Conservation (phyloP, 139 green algal species). For the Chlamydomonas applanata region DNA sequence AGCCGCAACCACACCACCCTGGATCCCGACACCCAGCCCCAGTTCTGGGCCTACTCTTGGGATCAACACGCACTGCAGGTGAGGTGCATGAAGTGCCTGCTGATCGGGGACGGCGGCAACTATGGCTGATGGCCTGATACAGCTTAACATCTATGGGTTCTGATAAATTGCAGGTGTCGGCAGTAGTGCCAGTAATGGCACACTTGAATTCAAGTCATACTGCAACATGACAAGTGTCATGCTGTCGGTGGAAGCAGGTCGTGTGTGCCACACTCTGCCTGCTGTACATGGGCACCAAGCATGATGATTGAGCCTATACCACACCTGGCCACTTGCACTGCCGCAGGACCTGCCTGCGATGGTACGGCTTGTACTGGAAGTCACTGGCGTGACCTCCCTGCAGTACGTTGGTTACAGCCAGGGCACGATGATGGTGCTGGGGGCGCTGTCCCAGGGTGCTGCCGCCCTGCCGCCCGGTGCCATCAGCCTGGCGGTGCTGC, state of each 20-base stretch:
- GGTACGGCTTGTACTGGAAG: constrained; percentile 17
- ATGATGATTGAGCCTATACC: too few species aligned
- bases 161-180: too few species aligned
- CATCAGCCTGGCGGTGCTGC: constrained; percentile 24
- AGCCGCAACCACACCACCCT: constrained; percentile 37
- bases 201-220: too few species aligned
- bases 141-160: too few species aligned
- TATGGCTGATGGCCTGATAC: too few species aligned
- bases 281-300: too few species aligned
- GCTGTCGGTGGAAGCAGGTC: background rate
- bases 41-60: constrained; percentile 46
- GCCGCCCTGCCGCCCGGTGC: background rate
- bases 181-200: too few species aligned
- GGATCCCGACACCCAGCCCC: background rate
- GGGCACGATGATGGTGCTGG: constrained; percentile 37
- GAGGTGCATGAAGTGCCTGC: too few species aligned
- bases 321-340: too few species aligned
- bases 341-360: constrained; percentile 35
- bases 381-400: constrained; percentile 10
- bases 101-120: too few species aligned
- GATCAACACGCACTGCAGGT: constrained; percentile 18
- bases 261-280: too few species aligned
- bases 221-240: too few species aligned
- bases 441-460: background rate
- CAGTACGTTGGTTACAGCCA: constrained; percentile 37